These are phyloP conservation scores for Alternaria metachromatica DNA, from an alignment of 2,329 filamentous ascomycete genomes.

Conservation along the genomic window DNA sequence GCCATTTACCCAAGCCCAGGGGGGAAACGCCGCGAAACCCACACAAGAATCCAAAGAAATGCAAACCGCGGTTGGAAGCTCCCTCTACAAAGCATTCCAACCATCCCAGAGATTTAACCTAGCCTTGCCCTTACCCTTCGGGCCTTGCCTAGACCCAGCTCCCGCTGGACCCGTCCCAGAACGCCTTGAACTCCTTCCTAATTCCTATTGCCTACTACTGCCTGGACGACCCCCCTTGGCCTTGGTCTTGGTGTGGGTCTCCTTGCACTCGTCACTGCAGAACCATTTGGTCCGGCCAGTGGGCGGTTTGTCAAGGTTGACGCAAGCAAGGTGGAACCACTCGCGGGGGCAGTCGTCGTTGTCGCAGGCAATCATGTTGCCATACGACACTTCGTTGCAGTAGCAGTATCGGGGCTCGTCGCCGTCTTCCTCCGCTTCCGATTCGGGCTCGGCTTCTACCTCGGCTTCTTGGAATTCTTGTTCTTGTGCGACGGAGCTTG, in stretches of 20 bases:
- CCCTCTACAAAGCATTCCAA: conserved; percentile 44
- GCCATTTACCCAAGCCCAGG: background rate
- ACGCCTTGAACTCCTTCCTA: conserved; percentile 49
- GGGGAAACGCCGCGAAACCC: conserved; percentile 6
- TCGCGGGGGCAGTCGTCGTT: conserved; percentile 69
- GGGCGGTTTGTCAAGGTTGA: conserved; percentile 66
- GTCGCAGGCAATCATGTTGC: conserved; percentile 72
- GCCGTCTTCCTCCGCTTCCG: conserved; percentile 47
- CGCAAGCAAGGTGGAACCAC: conserved; percentile 72
- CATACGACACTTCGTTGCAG: conserved; percentile 69
- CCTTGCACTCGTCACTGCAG: conserved; percentile 49
- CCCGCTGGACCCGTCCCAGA: conserved; percentile 38
- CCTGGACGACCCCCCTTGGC: conserved; percentile 46
- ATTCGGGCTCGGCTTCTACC: conserved; percentile 44
- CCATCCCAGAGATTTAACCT: conserved; percentile 46
- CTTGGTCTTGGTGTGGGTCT: conserved; percentile 38
- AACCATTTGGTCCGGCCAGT: conserved; percentile 51
- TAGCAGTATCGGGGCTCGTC: conserved; percentile 69
- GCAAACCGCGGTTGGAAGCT: conserved; percentile 26
- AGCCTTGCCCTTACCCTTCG: conserved; percentile 43
- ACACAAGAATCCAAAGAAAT: conserved; percentile 27
- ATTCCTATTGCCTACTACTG: conserved; percentile 51
- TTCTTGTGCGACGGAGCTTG: conserved; percentile 42
- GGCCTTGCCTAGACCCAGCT: conserved; percentile 38
- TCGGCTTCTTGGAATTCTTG: conserved; percentile 39